These are phyloP conservation scores for Curvularia hawaiiensis DNA, from an alignment of 2,329 filamentous ascomycete species.

Conservation along the genomic window DNA sequence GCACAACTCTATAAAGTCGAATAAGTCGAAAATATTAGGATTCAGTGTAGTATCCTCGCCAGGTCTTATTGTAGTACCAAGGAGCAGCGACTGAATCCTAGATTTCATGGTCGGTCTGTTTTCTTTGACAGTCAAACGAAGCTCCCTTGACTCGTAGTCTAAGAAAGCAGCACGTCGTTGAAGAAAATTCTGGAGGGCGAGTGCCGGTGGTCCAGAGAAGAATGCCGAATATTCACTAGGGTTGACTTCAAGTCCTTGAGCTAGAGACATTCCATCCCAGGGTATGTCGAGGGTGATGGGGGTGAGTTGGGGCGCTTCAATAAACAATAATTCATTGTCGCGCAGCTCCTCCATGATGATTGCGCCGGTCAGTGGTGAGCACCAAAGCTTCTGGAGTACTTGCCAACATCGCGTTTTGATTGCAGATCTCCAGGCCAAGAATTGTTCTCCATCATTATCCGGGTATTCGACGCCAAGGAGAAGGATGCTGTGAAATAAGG, in stretches of 20 bases:
- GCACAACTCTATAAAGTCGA: slow-evolving; percentile 81
- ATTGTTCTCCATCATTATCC: slow-evolving; percentile 57
- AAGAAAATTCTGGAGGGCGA: slow-evolving; percentile 78
- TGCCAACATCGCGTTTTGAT: slow-evolving; percentile 54
- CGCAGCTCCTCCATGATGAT: slow-evolving; percentile 81
- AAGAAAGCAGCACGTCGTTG: slow-evolving; percentile 76
- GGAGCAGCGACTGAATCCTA: slow-evolving; percentile 65
- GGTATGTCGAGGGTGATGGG: slow-evolving; percentile 70
- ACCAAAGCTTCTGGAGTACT: slow-evolving; percentile 82
- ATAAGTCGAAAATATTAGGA: slow-evolving; percentile 85
- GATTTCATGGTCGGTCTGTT: slow-evolving; percentile 62
- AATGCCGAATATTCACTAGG: slow-evolving; percentile 60
- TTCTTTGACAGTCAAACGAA: slow-evolving; percentile 75
- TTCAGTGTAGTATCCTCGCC: slow-evolving; percentile 70
- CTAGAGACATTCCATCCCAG: slow-evolving; percentile 74
- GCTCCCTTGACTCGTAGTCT: slow-evolving; percentile 84
- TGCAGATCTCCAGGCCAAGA: slow-evolving; percentile 49
- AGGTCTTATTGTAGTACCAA: slow-evolving; percentile 73
- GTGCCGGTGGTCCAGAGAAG: slow-evolving; percentile 68
- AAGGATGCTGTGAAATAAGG: slow-evolving; percentile 83
- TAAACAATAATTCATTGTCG: slow-evolving; percentile 78
- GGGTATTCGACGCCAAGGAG: slow-evolving; percentile 73
- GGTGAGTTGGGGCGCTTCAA: slow-evolving; percentile 72
- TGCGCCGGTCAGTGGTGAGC: slow-evolving; percentile 75
- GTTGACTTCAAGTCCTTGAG: slow-evolving; percentile 45